These are phyloP conservation scores for Fusarium albosuccineum DNA, from an alignment of 2,329 filamentous ascomycete species.

Conservation along the genomic window DNA sequence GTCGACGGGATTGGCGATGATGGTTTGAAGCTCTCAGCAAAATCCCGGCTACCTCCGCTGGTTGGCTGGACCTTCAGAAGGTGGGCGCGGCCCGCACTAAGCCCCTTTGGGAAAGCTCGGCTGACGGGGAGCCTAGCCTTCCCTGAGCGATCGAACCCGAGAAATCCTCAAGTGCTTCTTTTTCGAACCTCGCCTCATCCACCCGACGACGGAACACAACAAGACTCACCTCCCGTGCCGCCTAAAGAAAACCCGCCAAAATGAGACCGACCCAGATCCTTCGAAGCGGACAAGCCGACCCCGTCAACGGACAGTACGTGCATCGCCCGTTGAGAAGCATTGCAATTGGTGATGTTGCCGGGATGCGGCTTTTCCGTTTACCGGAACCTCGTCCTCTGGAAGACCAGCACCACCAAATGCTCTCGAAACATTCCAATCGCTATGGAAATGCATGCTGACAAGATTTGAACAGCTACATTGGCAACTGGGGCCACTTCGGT, in stretches of 20 bases:
- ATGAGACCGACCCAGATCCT: slow-evolving; percentile 60
- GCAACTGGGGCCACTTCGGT: slow-evolving; percentile 82
- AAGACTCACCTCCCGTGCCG: slow-evolving; percentile 37
- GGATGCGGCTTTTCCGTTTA: slow-evolving; percentile 52
- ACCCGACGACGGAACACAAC: slow-evolving; percentile 41
- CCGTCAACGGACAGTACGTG: slow-evolving; percentile 55
- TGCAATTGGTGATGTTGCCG: slow-evolving; percentile 36
- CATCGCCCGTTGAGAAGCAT: slow-evolving; percentile 15
- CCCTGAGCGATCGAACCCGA: slow-evolving; percentile 41
- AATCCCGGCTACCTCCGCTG: slow-evolving; percentile 39
- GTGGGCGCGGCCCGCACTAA: slow-evolving; percentile 46
- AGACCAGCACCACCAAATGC: slow-evolving; percentile 20
- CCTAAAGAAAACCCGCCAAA: slow-evolving; percentile 45
- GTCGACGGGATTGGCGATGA: slow-evolving; percentile 41
- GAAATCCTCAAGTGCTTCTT: slow-evolving; percentile 48
- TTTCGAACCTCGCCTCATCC: slow-evolving; percentile 42
- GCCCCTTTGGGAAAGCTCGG: slow-evolving; percentile 52
- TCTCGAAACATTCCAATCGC: slow-evolving; percentile 26
- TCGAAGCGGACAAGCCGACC: slow-evolving; percentile 49
- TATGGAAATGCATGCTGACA: slow-evolving; percentile 42
- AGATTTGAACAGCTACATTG: slow-evolving; percentile 71
- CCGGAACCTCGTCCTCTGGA: slow-evolving; percentile 18
- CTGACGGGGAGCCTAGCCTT: slow-evolving; percentile 47
- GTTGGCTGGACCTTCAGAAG: slow-evolving; percentile 30
- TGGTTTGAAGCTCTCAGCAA: slow-evolving; percentile 46